These are phyloP conservation scores for Annona cherimola DNA, from an alignment of 164 flowering plant genomes.

Conservation along the genomic window DNA sequence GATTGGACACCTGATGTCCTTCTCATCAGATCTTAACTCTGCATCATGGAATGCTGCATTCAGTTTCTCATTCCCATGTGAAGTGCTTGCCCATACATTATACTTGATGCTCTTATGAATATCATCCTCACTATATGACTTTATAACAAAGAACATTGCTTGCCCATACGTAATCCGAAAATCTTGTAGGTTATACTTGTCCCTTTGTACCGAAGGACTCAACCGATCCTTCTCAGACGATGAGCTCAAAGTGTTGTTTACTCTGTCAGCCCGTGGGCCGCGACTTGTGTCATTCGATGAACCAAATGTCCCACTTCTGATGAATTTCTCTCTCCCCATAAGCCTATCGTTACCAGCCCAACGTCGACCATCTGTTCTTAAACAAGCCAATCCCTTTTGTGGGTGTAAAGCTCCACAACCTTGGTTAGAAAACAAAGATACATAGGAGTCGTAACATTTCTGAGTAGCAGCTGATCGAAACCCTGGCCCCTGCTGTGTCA, in stretches of 20 bases:
- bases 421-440: conserved; percentile 27
- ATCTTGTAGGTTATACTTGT: conserved; percentile 53
- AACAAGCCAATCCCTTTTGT: conserved; percentile 23
- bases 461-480: conserved; percentile 13
- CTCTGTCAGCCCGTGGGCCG: conserved; percentile 57
- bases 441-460: conserved; percentile 24
- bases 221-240: conserved; percentile 27
- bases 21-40: conserved; percentile 29
- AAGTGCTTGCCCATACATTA: conserved; percentile 86
- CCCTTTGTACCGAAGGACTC: conserved; percentile 29
- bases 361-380: conserved; percentile 18
- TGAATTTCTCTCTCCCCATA: conserved; percentile 23
- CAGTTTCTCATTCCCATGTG: conserved; percentile 72
- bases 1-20: conserved; percentile 48
- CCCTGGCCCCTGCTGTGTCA: background rate
- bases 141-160: conserved; percentile 79
- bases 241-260: conserved; percentile 11
- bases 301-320: conserved; percentile 25
- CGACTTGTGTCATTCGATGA: conserved; percentile 35
- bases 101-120: conserved; percentile 75
- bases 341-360: conserved; percentile 32
- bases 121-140: conserved; percentile 82
- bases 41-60: conserved; percentile 68
- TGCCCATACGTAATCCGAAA: conserved; percentile 50
- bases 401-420: conserved; percentile 21